Evolutionary conservation across 768 basidiomycete species (phyloP), one percentile per base, ranked within the genome.

Genomic region (Neoboletus brunneissimus): DNA sequence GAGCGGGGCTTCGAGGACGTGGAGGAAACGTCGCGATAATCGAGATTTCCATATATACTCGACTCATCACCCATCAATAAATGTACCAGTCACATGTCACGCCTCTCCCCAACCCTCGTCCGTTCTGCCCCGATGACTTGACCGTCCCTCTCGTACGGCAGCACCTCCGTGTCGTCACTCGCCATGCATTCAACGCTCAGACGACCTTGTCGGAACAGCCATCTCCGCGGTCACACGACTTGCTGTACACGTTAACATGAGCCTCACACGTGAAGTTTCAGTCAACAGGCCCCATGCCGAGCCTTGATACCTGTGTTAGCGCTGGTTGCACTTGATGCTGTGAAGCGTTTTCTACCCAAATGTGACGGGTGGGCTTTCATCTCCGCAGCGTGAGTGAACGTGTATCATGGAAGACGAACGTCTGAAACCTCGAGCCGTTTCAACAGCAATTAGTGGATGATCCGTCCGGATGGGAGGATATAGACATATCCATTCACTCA

Each of bases 11-110:
- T 58, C 42, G 52, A 48, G 51, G 59, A 51, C 25, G 63, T 58
- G 70, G 64, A 60, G 55, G 45, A 31, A 53, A 54, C 45, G 38
- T 40, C 31, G 59, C 53, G 69, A 71, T 71, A 71, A 71, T 71
- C 69, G 67, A 65, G 61, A 71, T 72, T 67, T 48, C 71, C 69
- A 71, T 71, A 71, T 69, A 69, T 70, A 70, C 58, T 60, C 57
- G 42, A 41, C 40, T n/a, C n/a, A 49, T 35, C 43, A n/a, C n/a
- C n/a, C n/a, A n/a, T n/a, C n/a, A n/a, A n/a, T n/a, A 25, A 20
- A 25, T 25, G 23, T 10, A 3, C 25, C 1, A 7, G 66, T 66
- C 62, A 64, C 62, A 49, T 51, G 65, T 68, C 67, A 66, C 56
- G 20, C 51, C 15, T 29, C 27, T 29, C 25, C 29, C 29, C 29